These are phyloP conservation scores for Clonostachys chloroleuca DNA, from an alignment of 2,329 filamentous ascomycete genomes.

Conservation along the genomic window DNA sequence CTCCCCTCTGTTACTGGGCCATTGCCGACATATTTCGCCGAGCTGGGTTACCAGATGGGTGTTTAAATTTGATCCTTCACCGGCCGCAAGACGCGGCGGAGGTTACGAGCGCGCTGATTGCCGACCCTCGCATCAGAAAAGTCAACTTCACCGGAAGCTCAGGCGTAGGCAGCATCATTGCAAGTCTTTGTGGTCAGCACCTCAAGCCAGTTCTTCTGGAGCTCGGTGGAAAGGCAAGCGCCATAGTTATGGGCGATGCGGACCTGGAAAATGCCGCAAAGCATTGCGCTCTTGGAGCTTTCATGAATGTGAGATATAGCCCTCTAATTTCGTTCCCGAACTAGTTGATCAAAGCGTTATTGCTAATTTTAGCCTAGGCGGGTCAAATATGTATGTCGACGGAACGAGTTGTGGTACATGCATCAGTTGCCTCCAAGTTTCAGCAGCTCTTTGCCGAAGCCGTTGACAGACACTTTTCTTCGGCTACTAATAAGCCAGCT, in stretches of 20 bases:
- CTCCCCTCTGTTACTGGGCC: slow-evolving; percentile 59
- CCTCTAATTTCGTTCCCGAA: too few species aligned
- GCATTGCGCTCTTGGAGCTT: slow-evolving; percentile 65
- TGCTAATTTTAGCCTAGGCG: not conserved
- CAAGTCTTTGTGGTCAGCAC: slow-evolving; percentile 62
- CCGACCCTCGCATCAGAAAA: slow-evolving; percentile 65
- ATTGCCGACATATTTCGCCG: slow-evolving; percentile 62
- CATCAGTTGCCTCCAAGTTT: slow-evolving; percentile 10
- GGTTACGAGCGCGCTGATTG: slow-evolving; percentile 65
- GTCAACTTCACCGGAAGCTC: slow-evolving; percentile 85
- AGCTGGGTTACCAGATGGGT: slow-evolving; percentile 72
- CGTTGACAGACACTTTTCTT: too few species aligned
- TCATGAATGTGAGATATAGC: slow-evolving; percentile 48
- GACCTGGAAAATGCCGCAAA: slow-evolving; percentile 67
- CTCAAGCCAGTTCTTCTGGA: slow-evolving; percentile 80
- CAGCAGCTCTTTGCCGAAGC: not conserved
- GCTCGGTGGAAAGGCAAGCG: slow-evolving; percentile 76
- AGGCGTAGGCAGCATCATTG: slow-evolving; percentile 68
- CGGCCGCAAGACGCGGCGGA: slow-evolving; percentile 62
- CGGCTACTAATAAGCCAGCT: too few species aligned
- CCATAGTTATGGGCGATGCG: slow-evolving; percentile 77
- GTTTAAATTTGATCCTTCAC: slow-evolving; percentile 67
- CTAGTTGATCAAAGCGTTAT: too few species aligned
- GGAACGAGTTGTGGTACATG: slow-evolving; percentile 48
- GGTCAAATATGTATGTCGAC: slow-evolving; percentile 73